A percentile compares a stretch with the other conserved stretches of the same genome.
phyloP scores from a whole-genome alignment of 345 rosid genomes.

The Mangifera indica region DNA sequence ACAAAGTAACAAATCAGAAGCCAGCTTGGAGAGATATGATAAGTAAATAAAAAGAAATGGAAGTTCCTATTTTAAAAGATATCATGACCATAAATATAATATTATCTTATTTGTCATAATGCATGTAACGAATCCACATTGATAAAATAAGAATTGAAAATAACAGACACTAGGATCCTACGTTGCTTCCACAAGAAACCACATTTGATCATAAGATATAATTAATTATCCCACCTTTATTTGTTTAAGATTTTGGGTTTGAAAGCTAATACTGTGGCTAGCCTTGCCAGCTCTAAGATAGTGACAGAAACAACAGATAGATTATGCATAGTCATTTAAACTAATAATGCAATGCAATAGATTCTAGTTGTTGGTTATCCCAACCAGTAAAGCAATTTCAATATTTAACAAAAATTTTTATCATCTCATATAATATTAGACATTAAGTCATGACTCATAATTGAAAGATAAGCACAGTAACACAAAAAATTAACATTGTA shows the following conservation, averaged over 20 bases:
- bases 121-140: conserved; percentile 7
- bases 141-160: not conserved
- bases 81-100: conserved; percentile 3
- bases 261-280: conserved; percentile 32
- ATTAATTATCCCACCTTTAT: not conserved
- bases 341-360: conserved; percentile 15
- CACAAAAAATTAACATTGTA: too few species aligned
- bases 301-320: conserved; percentile 29
- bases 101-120: conserved; percentile 8
- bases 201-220: conserved; percentile 4
- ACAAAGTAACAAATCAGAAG: conserved; percentile 40
- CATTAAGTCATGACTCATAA: not conserved
- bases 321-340: conserved; percentile 7
- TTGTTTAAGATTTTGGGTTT: conserved; percentile 13
- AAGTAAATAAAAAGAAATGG: conserved; percentile 7
- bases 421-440: not conserved
- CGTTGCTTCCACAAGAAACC: conserved; percentile 26
- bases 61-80: conserved; percentile 6
- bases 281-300: conserved; percentile 31
- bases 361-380: not conserved
- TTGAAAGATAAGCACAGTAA: not conserved
- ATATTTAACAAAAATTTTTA: conserved; percentile 2
- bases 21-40: conserved; percentile 23
- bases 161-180: conserved; percentile 26
- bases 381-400: not conserved